Conservation (phyloP, 768 basidiomycete species). For the Hortiboletus campestris region DNA sequence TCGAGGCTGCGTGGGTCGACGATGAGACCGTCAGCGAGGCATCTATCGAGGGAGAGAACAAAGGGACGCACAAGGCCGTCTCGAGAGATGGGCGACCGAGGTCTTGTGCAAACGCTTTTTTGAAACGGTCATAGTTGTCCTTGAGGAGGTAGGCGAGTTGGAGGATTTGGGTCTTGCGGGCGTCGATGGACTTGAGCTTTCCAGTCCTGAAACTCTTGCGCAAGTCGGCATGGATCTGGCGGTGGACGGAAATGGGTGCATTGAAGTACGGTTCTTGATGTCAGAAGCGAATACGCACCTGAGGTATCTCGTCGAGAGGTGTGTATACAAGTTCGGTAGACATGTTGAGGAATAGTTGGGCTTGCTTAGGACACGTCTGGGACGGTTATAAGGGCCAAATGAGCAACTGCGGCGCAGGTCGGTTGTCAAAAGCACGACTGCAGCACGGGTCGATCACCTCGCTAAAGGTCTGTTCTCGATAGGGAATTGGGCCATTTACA, state of each 20-base stretch:
- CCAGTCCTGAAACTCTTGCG: conserved; percentile 60
- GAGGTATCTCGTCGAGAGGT: conserved; percentile 51
- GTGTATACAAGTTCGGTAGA: conserved; percentile 42
- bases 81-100: conserved; percentile 65
- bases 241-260: too few species aligned
- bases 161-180: conserved; percentile 73
- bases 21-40: not conserved
- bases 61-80: conserved; percentile 44
- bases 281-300: conserved; percentile 32
- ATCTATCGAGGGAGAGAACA: not conserved
- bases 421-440: too few species aligned
- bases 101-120: conserved; percentile 57
- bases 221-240: conserved; percentile 56
- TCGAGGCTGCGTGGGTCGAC: conserved; percentile 51
- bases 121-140: conserved; percentile 65
- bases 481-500: too few species aligned
- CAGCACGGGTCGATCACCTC: too few species aligned
- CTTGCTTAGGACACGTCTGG: not conserved
- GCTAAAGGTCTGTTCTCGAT: too few species aligned
- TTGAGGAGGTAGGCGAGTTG: conserved; percentile 70
- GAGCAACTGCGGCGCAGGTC: too few species aligned
- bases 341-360: conserved; percentile 9
- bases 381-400: not conserved
- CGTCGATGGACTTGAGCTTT: conserved; percentile 63
- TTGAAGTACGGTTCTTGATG: not conserved